Evolutionary conservation across 106 monocot species (phyloP).

Genomic region (Vanilla planifolia): DNA sequence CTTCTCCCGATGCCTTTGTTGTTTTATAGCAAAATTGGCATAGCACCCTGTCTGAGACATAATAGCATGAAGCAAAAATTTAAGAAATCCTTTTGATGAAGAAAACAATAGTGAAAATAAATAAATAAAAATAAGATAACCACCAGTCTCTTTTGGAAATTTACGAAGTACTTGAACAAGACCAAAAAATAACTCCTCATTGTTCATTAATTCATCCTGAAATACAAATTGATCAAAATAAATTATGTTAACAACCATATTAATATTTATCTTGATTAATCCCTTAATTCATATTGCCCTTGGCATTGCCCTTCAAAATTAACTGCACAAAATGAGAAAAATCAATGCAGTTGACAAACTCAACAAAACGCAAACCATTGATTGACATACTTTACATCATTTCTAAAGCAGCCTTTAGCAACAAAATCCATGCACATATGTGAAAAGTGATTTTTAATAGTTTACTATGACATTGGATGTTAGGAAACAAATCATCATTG

Average conservation of each 20-base stretch:
- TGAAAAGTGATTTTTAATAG: too few species aligned
- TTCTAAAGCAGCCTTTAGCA: too few species aligned
- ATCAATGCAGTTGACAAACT: too few species aligned
- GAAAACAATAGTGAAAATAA: not conserved
- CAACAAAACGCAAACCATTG: too few species aligned
- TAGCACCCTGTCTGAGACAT: slow-evolving; percentile 59
- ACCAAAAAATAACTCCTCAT: slow-evolving; percentile 97
- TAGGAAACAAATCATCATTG: too few species aligned
- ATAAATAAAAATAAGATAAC: not conserved
- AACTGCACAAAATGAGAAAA: not conserved
- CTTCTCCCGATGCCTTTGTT: slow-evolving; percentile 60
- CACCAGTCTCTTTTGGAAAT: slow-evolving; percentile 98
- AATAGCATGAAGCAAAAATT: not conserved
- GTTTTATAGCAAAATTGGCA: slow-evolving; percentile 96
- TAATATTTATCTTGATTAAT: not conserved
- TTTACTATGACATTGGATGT: too few species aligned
- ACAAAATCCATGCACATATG: too few species aligned
- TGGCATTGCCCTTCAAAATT: not conserved
- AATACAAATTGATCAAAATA: not conserved
- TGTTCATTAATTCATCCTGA: slow-evolving; percentile 91
- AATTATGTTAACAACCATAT: not conserved
- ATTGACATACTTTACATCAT: too few species aligned
- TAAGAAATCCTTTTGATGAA: slow-evolving; percentile 9
- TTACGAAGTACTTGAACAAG: slow-evolving; percentile 86
- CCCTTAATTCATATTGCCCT: too few species aligned